Evolutionary conservation across 192 early-diverging fungal species (phyloP).

Genomic region (Backusella psychrophila): DNA sequence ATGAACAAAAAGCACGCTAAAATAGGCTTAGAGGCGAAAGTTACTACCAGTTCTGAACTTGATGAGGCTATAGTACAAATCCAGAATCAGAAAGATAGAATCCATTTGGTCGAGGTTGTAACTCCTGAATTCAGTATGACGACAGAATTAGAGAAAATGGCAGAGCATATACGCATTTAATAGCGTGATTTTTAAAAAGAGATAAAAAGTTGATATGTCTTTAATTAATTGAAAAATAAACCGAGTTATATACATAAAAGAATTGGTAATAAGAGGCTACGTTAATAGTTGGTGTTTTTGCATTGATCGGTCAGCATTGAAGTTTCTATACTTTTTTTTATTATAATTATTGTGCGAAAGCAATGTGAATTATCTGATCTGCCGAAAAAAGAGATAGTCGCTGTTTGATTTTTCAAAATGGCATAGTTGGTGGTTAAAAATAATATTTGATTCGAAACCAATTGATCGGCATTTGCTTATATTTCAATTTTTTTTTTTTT

Average conservation of each 20-base stretch:
- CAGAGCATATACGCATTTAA: not conserved
- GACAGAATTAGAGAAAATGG: slow-evolving; percentile 19
- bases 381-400: too few species aligned
- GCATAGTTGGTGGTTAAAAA: too few species aligned
- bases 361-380: too few species aligned
- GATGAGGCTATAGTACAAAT: slow-evolving; percentile 35
- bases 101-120: slow-evolving; percentile 46
- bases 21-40: slow-evolving; percentile 30
- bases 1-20: not conserved
- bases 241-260: not conserved
- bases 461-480: too few species aligned
- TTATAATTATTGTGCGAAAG: too few species aligned
- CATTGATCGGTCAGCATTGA: too few species aligned
- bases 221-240: not conserved
- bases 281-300: too few species aligned
- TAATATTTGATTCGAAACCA: too few species aligned
- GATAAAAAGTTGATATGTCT: not conserved
- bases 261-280: too few species aligned
- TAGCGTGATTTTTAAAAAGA: not conserved
- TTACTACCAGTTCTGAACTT: slow-evolving; percentile 32
- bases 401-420: too few species aligned
- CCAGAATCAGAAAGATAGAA: slow-evolving; percentile 24
- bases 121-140: slow-evolving; percentile 42
- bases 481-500: too few species aligned
- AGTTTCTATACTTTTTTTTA: too few species aligned